These are phyloP conservation scores for Pseudonitzschia delicatissima DNA, from an alignment of 108 stramenopile species.

Conservation along the genomic window DNA sequence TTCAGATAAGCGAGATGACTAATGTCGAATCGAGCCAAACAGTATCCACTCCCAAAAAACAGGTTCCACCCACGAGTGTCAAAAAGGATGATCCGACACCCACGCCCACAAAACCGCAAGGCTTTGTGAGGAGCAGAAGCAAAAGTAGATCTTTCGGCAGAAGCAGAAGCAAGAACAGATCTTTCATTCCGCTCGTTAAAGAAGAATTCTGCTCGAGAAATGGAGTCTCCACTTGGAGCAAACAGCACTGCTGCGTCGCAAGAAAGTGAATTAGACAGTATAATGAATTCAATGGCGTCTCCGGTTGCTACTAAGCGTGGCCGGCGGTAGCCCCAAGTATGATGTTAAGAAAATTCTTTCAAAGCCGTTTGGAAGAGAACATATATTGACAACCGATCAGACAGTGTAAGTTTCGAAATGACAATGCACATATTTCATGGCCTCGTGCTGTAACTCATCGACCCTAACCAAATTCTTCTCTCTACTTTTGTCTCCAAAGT, in stretches of 20 bases:
- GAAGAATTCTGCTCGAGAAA: neutral
- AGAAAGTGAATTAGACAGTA: neutral
- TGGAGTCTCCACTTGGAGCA: neutral
- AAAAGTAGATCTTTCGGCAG: neutral
- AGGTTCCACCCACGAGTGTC: neutral
- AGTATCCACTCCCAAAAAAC: neutral
- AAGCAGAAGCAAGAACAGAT: neutral
- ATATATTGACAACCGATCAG: slow-evolving; percentile 11
- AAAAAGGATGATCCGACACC: neutral
- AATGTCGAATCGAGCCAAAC: neutral
- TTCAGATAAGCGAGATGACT: slow-evolving; percentile 4
- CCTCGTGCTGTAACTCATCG: no score
- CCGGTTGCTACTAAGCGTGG: neutral
- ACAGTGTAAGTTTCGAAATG: neutral
- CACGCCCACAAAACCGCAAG: neutral
- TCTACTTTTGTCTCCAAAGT: slow-evolving; percentile 12
- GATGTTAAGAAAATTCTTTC: slow-evolving; percentile 10
- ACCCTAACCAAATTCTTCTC: no score
- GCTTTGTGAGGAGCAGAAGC: neutral
- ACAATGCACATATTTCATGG: neutral
- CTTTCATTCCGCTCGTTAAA: neutral
- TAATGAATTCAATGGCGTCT: neutral
- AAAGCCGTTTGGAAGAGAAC: slow-evolving; percentile 13
- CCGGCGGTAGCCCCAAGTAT: neutral
- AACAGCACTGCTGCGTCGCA: neutral